Conservation (phyloP, 2,329 filamentous ascomycete species). For the Diaporthe aspalathi region DNA sequence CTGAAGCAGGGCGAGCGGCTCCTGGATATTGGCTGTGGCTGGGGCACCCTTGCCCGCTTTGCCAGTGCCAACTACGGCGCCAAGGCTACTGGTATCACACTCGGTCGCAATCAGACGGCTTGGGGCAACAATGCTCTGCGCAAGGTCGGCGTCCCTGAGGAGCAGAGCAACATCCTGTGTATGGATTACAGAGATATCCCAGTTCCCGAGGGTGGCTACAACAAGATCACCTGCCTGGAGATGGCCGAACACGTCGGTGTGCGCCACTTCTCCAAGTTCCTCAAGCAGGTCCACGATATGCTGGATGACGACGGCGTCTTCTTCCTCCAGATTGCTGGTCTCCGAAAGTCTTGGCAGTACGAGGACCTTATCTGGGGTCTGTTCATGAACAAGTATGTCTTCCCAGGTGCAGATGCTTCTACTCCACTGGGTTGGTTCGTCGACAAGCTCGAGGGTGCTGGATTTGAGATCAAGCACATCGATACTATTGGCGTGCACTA, state of each 20-base stretch:
- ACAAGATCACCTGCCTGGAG: conserved; percentile 97
- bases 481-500: conserved; percentile 98
- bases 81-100: conserved; percentile 86
- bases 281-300: conserved; percentile 92
- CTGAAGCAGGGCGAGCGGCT: conserved; percentile 83
- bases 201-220: conserved; percentile 79
- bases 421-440: conserved; percentile 91
- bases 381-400: conserved; percentile 99
- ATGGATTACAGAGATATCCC: conserved; percentile 98
- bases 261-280: conserved; percentile 83
- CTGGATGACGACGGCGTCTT: conserved; percentile 95
- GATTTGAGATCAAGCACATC: conserved; percentile 90
- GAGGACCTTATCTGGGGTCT: conserved; percentile 98
- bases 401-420: conserved; percentile 95
- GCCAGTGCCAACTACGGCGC: conserved; percentile 93
- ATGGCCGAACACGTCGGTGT: conserved; percentile 99
- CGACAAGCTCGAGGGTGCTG: conserved; percentile 84
- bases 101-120: conserved; percentile 94
- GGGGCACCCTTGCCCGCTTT: conserved; percentile 95
- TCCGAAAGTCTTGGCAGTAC: conserved; percentile 96
- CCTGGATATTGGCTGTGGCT: conserved; percentile 97
- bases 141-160: conserved; percentile 82
- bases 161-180: conserved; percentile 92
- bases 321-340: conserved; percentile 94
- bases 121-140: conserved; percentile 95